Evolutionary conservation across 129 eudicot species (phyloP), one percentile per base, ranked within the genome.

Genomic region (Lonicera japonica): DNA sequence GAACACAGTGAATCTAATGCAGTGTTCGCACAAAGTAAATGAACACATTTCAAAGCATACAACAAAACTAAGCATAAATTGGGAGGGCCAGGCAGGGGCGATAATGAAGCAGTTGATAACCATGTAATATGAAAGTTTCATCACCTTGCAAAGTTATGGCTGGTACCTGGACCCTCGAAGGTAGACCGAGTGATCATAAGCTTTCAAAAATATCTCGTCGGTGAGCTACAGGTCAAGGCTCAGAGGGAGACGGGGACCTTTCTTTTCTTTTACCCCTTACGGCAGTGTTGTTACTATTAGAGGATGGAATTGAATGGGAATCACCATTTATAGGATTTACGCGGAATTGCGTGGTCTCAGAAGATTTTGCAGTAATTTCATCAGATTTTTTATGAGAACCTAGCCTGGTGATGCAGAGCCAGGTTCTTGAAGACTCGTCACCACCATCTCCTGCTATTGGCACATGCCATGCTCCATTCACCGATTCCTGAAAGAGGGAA

Each of bases 381-480:
- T 67, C 68, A 2, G 54, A 48, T 47, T 68, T 55, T 59, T 83
- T 76, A 65, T 50, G 55, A 22, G 19, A 60, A 25, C 66, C 77
- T 39, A 75, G 39, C 50, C 84, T 79, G 59, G 88, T 82, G 29
- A 79, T 70, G 63, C 97, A 91, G 25, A 91, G 84, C 97, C 97
- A 91, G 12, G 75, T 82, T 78, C 95, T 82, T 68, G 60, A 73
- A 12, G 79, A 69, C 73, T 84, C 88, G 11, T 78, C 86, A 45
- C 20, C 62, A 25, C 39, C 38, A 65, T 87, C 94, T 0, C 88
- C 81, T 14, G 79, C 61, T 61, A 87, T 10, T 25, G 97, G 97
- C 34, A 67, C 78, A 73, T 91, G 97, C 97, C 97, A 91, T 18
- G 94, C 48, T 63, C 95, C 95, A 36, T 69, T 75, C 73, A 72